Evolutionary conservation across 1,139 yeast species (phyloP).

Genomic region (Pneumocystis carinii): DNA sequence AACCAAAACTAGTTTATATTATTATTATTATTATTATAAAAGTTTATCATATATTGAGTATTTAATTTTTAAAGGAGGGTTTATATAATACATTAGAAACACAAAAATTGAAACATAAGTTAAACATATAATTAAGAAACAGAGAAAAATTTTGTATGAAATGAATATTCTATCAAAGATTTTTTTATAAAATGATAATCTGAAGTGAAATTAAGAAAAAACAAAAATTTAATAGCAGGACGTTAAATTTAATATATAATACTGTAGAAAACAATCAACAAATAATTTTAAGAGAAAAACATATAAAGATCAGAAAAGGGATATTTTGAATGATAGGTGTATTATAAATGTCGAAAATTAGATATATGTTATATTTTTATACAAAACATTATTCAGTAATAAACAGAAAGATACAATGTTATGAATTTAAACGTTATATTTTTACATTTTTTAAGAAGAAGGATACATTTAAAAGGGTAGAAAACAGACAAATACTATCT

Average conservation of each 20-base stretch:
- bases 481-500: slow-evolving; percentile 30
- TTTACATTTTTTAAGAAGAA: not conserved
- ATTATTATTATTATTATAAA: not conserved
- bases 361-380: not conserved
- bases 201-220: not conserved
- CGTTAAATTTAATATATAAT: not conserved
- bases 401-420: not conserved
- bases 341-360: not conserved
- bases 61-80: not conserved
- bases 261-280: not conserved
- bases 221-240: not conserved
- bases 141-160: not conserved
- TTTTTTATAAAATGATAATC: not conserved
- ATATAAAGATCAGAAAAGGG: not conserved
- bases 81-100: not conserved
- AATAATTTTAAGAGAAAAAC: not conserved
- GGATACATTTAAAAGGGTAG: not conserved
- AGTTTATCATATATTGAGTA: not conserved
- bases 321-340: not conserved
- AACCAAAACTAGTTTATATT: not conserved
- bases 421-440: not conserved
- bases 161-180: not conserved
- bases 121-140: not conserved
- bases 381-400: not conserved
- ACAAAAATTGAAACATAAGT: not conserved